Base-by-base conservation (phyloP, 2,329 filamentous ascomycete genomes). In the Cordyceps cateniannulata region DNA sequence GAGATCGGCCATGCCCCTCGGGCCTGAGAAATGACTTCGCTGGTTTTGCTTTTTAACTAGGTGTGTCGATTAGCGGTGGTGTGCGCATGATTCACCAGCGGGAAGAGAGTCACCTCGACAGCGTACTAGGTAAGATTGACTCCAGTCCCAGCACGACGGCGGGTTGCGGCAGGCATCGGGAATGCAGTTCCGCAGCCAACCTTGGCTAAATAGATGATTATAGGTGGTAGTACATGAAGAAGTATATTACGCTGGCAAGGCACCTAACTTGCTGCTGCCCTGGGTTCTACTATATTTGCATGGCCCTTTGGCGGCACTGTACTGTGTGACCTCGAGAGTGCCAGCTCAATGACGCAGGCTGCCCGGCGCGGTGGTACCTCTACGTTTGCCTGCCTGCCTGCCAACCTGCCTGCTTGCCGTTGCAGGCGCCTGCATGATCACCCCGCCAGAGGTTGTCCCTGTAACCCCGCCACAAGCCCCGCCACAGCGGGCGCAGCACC, bases 391-490 rank as follows among this genome's bases (percentile, higher is more conserved):
- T 42, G 38, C 12, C 18, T n/a, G 32, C 32, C 14, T 35, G 32
- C 32, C 32, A 18, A 18, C 6, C 38, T 42, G 38, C 12, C 18
- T n/a, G 32, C 32, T 35, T 35, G 32, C 32, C 32, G 10, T 35
- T 40, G 14, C 6, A n/a, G 18, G 4, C 12, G 38, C 38, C 38
- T 42, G 38, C 38, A 42, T 8, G 38, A 12, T 18, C 25, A 47
- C 53, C 24, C 42, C 38, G n/a, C 40, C 40, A 32, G 27, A 35
- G 18, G 51, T n/a, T n/a, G n/a, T 54, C 51, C 52, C 29, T 24
- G 42, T 9, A 24, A 57, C 54, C 54, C 54, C 54, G 54, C 54
- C 42, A 57, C 42, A 48, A n/a, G 54, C 54, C 54, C 54, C 42
- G 40, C 53, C 53, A 56, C 25, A 56, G 8, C 24, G 9, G 53